Percentiles rank a stretch among this genome's conserved stretches.
phyloP scores from a whole-genome alignment of 148 eudicot species.

The Chenopodium berlandieri region DNA sequence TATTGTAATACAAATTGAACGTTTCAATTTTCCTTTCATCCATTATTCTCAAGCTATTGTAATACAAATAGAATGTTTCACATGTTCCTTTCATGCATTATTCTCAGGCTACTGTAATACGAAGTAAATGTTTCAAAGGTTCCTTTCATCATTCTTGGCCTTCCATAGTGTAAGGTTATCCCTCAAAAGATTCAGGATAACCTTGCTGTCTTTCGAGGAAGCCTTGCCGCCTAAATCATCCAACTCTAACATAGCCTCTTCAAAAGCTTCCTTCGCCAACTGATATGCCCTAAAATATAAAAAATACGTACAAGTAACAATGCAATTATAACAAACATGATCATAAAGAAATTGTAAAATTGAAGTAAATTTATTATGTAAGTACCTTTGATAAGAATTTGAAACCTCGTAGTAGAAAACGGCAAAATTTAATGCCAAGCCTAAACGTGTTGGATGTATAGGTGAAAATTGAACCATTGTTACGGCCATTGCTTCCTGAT shows the following conservation, averaged over 20 bases:
- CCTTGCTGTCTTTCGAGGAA: constrained; percentile 29
- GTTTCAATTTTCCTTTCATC: too few species aligned
- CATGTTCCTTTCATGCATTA: too few species aligned
- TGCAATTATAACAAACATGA: not conserved
- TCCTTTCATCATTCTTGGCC: constrained; percentile 6
- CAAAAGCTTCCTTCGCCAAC: constrained; percentile 31
- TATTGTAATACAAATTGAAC: too few species aligned
- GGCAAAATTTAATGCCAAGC: constrained; percentile 43
- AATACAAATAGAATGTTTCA: too few species aligned
- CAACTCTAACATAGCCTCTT: constrained; percentile 37
- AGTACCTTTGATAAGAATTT: constrained; percentile 37
- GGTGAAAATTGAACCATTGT: constrained; percentile 32
- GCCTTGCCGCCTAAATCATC: constrained; percentile 21
- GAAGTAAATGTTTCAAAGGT: too few species aligned
- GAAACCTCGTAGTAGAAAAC: constrained; percentile 40
- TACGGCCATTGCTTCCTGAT: constrained; percentile 28
- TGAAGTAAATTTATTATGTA: not conserved
- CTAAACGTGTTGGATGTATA: constrained; percentile 38
- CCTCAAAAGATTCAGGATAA: constrained; percentile 34
- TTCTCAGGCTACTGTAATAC: too few species aligned
- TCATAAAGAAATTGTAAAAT: not conserved
- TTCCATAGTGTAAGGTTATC: constrained; percentile 38
- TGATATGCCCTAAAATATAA: constrained; percentile 29
- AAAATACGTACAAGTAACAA: not conserved
- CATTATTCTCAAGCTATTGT: too few species aligned